phyloP scores from a whole-genome alignment of 495 filamentous ascomycete genomes.

The Hypoxylon rickii region DNA sequence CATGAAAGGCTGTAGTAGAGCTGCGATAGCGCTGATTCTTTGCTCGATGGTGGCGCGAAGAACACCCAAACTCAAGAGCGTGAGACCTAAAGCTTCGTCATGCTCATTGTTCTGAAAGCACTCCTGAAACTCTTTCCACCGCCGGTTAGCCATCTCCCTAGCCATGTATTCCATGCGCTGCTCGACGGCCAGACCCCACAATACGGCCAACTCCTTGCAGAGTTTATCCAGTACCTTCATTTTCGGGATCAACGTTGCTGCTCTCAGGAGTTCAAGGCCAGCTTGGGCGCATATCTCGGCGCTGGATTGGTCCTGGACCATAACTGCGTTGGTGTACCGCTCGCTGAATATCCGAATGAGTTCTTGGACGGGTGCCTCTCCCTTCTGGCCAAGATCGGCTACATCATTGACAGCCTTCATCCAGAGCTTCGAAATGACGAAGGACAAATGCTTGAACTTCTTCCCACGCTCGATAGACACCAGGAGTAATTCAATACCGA shows the following conservation, averaged over 20 bases:
- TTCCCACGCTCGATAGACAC: not conserved
- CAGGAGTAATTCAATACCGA: not conserved
- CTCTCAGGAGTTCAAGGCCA: not conserved
- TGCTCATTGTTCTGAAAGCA: not conserved
- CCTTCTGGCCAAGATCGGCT: conserved; percentile 3
- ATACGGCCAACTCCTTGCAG: not conserved
- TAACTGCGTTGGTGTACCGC: not conserved
- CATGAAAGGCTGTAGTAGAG: not conserved
- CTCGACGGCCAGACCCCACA: not conserved
- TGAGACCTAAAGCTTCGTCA: not conserved
- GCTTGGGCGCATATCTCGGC: conserved; percentile 1
- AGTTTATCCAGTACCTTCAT: conserved; percentile 1
- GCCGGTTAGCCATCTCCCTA: not conserved
- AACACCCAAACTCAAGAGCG: not conserved
- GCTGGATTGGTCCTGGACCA: not conserved
- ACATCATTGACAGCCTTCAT: conserved; percentile 3
- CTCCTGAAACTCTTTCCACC: conserved; percentile 5
- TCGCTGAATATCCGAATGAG: not conserved
- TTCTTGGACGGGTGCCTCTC: not conserved
- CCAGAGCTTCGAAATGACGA: conserved; percentile 8
- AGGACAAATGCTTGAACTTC: not conserved
- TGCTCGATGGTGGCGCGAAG: conserved; percentile 1
- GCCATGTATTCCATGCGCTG: not conserved
- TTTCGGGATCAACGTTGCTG: not conserved
- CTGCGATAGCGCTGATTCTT: not conserved